Conservation (phyloP, 208 protist species). For the Novymonas esmeraldas region DNA sequence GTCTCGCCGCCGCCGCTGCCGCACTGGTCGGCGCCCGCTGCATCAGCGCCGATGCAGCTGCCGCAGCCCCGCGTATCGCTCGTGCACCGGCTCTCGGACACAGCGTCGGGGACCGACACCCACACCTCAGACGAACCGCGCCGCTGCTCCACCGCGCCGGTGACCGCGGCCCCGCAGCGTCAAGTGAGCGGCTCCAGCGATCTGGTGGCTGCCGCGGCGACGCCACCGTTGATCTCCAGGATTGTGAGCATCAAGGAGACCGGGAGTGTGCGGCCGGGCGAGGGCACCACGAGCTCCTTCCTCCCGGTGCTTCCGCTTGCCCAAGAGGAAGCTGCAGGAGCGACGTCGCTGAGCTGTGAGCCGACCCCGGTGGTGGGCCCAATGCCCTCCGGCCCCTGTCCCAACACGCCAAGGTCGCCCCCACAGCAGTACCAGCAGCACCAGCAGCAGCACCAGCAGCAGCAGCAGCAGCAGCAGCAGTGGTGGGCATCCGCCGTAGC, state of each 20-base stretch:
- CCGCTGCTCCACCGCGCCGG: neutral
- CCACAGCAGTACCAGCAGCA: too few species aligned
- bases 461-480: neutral
- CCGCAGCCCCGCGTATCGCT: too few species aligned
- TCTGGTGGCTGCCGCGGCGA: neutral
- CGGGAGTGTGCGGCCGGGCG: neutral
- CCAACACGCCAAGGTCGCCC: too few species aligned
- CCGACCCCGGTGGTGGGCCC: neutral
- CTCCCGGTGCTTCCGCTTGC: conserved; percentile 8
- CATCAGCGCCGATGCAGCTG: too few species aligned
- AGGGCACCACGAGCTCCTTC: neutral
- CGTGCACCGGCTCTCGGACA: too few species aligned
- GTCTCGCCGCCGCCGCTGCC: too few species aligned
- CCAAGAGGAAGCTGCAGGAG: neutral
- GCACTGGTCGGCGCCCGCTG: too few species aligned
- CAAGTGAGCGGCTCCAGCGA: neutral
- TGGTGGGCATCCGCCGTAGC: neutral
- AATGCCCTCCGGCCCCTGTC: neutral
- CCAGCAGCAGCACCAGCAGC: neutral
- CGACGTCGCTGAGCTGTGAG: conserved; percentile 4
- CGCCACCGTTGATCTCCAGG: neutral
- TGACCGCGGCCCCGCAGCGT: neutral
- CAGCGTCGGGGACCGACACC: too few species aligned
- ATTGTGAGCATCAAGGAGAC: neutral
- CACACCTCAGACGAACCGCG: too few species aligned